These are phyloP conservation scores for Aspergillus brunneoviolaceus DNA, from an alignment of 2,329 filamentous ascomycete genomes.

Conservation along the genomic window DNA sequence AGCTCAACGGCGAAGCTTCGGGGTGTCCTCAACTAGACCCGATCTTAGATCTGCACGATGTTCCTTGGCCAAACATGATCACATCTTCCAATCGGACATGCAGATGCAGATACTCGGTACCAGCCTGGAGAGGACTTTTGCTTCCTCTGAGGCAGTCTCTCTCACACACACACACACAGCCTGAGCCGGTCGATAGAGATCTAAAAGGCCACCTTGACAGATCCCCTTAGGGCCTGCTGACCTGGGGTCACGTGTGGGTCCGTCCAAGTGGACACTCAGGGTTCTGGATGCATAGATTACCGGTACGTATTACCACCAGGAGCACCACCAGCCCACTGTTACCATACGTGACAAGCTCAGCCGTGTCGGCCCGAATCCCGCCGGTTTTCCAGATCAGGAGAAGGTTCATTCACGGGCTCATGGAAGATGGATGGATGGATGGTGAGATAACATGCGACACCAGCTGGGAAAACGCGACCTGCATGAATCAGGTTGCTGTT, in stretches of 20 bases:
- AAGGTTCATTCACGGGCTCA: background rate
- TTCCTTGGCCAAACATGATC: background rate
- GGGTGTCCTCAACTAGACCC: background rate
- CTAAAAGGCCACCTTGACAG: conserved; percentile 24
- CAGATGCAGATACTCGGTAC: background rate
- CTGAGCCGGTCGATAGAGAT: background rate
- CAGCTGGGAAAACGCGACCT: too few species aligned
- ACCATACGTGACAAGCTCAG: conserved; percentile 8
- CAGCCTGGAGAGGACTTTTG: background rate
- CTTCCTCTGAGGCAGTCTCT: background rate
- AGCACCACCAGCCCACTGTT: conserved; percentile 2
- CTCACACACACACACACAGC: too few species aligned
- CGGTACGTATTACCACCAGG: conserved; percentile 8
- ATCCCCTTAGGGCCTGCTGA: conserved; percentile 6
- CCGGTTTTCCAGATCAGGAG: background rate
- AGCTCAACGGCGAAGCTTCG: conserved; percentile 5
- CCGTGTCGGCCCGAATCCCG: background rate
- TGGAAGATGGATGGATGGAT: background rate
- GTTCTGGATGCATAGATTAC: conserved; percentile 20
- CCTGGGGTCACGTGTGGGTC: conserved; percentile 18
- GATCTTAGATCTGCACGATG: conserved; percentile 4
- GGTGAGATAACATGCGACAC: too few species aligned
- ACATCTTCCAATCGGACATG: background rate
- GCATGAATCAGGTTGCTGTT: background rate
- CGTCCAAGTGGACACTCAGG: conserved; percentile 13